Conservation (phyloP, 768 basidiomycete species). For the Pisolithus sp. region DNA sequence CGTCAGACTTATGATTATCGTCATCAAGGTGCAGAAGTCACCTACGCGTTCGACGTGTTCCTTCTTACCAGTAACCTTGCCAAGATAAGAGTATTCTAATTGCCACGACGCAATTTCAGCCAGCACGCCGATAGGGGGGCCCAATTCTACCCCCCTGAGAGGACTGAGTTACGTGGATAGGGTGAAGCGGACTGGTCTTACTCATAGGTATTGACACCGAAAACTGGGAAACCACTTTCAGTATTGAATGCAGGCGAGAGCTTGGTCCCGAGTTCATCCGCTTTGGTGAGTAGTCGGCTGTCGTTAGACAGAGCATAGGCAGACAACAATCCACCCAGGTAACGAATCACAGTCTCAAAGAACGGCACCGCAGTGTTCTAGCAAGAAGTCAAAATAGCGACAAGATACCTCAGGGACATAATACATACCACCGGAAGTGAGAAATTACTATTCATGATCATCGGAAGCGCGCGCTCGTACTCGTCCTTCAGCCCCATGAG, state of each 20-base stretch:
- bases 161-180: neutral
- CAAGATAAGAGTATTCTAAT: conserved; percentile 80
- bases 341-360: conserved; percentile 86
- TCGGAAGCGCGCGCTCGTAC: conserved; percentile 55
- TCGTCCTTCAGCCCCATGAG: conserved; percentile 73
- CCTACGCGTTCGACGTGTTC: conserved; percentile 52
- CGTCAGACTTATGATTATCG: neutral
- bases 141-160: conserved; percentile 7
- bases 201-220: conserved; percentile 60
- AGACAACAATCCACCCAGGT: conserved; percentile 82
- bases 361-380: conserved; percentile 41
- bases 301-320: conserved; percentile 74
- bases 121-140: conserved; percentile 38
- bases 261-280: conserved; percentile 71
- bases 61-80: conserved; percentile 67
- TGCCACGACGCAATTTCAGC: conserved; percentile 82
- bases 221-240: conserved; percentile 63
- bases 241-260: conserved; percentile 72
- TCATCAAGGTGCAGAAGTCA: neutral
- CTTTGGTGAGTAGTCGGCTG: conserved; percentile 53
- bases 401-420: neutral
- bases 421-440: conserved; percentile 35
- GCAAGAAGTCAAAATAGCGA: conserved; percentile 2
- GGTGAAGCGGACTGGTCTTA: conserved; percentile 22
- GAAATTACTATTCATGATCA: conserved; percentile 47